phyloP scores from a whole-genome alignment of 129 eudicot species.

The Flaveria linearis region DNA sequence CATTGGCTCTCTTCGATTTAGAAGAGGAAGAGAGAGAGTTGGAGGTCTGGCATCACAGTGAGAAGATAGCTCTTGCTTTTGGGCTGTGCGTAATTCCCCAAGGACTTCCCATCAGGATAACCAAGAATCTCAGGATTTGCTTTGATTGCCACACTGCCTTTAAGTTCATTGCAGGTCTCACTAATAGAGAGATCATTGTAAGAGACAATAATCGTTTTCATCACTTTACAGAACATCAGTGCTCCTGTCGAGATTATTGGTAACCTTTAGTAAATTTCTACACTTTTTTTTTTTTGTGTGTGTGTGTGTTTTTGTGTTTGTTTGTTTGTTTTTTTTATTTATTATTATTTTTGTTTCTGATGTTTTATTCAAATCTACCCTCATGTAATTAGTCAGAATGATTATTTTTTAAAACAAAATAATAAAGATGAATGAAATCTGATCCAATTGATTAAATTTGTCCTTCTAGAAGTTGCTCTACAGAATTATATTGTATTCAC shows the following conservation, averaged over 20 bases:
- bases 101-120: constrained; percentile 71
- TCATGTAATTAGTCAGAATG: too few species aligned
- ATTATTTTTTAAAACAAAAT: too few species aligned
- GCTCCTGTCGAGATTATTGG: constrained; percentile 87
- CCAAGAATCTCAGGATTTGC: constrained; percentile 71
- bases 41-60: constrained; percentile 80
- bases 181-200: constrained; percentile 65
- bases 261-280: constrained; percentile 13
- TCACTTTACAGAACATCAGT: constrained; percentile 48
- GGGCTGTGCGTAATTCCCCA: constrained; percentile 65
- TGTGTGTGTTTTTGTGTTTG: too few species aligned
- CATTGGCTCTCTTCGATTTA: constrained; percentile 61
- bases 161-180: constrained; percentile 65
- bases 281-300: too few species aligned
- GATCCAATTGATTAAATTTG: too few species aligned
- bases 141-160: constrained; percentile 76
- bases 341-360: too few species aligned
- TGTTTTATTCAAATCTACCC: too few species aligned
- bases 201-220: constrained; percentile 78
- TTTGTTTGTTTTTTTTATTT: too few species aligned
- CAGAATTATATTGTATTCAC: too few species aligned
- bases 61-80: constrained; percentile 80
- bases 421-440: too few species aligned
- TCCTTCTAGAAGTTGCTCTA: too few species aligned
- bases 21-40: constrained; percentile 91